These are phyloP conservation scores for Aspergillus sp. DNA, from an alignment of 2,329 filamentous ascomycete genomes.

Conservation along the genomic window DNA sequence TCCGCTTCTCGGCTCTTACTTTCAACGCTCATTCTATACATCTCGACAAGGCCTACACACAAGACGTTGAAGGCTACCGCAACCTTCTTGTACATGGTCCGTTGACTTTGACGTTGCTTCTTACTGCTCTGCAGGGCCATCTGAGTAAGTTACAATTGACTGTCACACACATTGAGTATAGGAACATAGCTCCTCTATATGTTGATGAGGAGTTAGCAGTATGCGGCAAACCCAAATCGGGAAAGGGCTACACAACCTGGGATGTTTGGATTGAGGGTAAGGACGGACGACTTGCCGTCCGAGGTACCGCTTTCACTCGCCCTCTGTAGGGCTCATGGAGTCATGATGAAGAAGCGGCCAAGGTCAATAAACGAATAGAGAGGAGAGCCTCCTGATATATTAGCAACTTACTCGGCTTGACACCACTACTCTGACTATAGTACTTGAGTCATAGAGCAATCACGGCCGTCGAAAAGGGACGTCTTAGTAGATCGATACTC, in stretches of 20 bases:
- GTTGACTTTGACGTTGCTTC: slow-evolving; percentile 73
- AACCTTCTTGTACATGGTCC: slow-evolving; percentile 85
- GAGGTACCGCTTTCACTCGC: slow-evolving; percentile 49
- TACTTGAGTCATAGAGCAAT: too few species aligned
- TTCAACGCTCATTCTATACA: slow-evolving; percentile 94
- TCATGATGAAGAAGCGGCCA: too few species aligned
- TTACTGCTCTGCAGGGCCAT: slow-evolving; percentile 65
- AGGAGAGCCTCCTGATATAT: too few species aligned
- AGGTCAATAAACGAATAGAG: background rate
- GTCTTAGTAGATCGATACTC: background rate
- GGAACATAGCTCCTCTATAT: slow-evolving; percentile 79
- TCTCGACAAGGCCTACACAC: slow-evolving; percentile 71
- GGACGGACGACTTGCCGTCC: slow-evolving; percentile 64
- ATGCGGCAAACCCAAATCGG: slow-evolving; percentile 60
- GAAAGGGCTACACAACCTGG: slow-evolving; percentile 49
- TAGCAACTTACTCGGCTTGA: background rate
- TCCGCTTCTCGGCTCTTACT: slow-evolving; percentile 86
- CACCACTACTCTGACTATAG: background rate
- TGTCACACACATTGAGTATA: slow-evolving; percentile 68
- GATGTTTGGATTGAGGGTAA: slow-evolving; percentile 67
- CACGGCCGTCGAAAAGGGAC: too few species aligned
- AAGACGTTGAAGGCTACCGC: slow-evolving; percentile 70
- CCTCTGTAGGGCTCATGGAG: background rate
- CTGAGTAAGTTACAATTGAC: slow-evolving; percentile 37
- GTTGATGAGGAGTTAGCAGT: slow-evolving; percentile 70